phyloP scores from a whole-genome alignment of 192 early-diverging fungal genomes.

The Coemansia sp. region DNA sequence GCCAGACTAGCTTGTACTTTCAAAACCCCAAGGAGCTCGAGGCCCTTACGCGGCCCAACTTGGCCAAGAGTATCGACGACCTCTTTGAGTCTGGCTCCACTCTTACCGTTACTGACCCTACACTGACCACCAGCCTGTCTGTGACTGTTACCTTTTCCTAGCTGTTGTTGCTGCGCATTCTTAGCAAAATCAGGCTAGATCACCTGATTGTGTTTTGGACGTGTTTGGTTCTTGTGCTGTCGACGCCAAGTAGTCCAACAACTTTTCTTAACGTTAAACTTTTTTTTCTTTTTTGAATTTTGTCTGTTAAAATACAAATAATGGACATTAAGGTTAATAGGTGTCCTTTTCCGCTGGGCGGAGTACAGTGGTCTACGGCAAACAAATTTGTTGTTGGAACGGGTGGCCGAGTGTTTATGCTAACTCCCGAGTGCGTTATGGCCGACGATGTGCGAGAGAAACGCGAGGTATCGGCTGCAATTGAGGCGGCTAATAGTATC shows the following conservation, averaged over 20 bases:
- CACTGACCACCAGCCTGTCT: slow-evolving; percentile 48
- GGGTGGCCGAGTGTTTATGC: slow-evolving; percentile 18
- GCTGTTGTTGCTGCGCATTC: background rate
- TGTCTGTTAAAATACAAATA: background rate
- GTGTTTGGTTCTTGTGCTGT: background rate
- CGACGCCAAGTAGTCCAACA: background rate
- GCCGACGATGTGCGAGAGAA: slow-evolving; percentile 12
- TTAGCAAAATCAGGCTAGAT: background rate
- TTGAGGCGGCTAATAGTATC: slow-evolving; percentile 26
- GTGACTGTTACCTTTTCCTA: slow-evolving; percentile 38
- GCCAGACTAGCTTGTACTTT: slow-evolving; percentile 78
- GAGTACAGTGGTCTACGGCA: slow-evolving; percentile 36
- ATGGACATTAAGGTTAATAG: slow-evolving; percentile 33
- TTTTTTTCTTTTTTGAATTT: background rate
- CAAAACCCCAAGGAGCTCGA: slow-evolving; percentile 82
- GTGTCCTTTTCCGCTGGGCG: slow-evolving; percentile 24
- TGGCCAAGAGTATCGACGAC: slow-evolving; percentile 67
- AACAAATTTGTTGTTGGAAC: slow-evolving; percentile 52
- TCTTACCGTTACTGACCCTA: slow-evolving; percentile 83
- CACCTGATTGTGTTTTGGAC: background rate
- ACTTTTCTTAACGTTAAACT: background rate
- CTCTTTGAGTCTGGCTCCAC: slow-evolving; percentile 71
- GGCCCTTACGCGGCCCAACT: slow-evolving; percentile 81
- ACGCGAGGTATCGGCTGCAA: slow-evolving; percentile 21
- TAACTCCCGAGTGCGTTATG: slow-evolving; percentile 23